These are phyloP conservation scores for Cryphonectria nitschkei DNA, from an alignment of 2,329 filamentous ascomycete species.

Conservation along the genomic window DNA sequence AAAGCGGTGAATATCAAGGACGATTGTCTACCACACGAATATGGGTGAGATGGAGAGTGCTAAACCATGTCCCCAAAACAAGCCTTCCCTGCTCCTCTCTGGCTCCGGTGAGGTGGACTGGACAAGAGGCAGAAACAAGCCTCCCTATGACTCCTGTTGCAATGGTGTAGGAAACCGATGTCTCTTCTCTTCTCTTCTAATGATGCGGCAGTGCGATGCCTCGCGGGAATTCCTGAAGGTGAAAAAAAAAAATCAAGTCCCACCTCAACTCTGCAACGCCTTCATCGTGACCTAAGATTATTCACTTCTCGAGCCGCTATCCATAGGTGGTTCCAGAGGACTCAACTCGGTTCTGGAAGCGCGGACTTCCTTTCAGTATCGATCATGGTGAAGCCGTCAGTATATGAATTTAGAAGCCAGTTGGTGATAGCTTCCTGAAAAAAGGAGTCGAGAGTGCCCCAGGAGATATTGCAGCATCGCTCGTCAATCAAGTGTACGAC, in stretches of 20 bases:
- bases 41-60: background rate
- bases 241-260: background rate
- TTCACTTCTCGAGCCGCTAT: background rate
- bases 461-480: background rate
- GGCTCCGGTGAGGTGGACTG: background rate
- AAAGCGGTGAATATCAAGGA: background rate
- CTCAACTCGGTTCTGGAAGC: background rate
- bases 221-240: background rate
- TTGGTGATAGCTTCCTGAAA: background rate
- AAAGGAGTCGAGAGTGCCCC: background rate
- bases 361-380: background rate
- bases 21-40: background rate
- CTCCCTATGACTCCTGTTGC: slow-evolving; percentile 20
- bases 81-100: background rate
- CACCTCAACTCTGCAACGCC: background rate
- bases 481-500: background rate
- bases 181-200: slow-evolving; percentile 23
- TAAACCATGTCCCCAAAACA: background rate
- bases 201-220: slow-evolving; percentile 6
- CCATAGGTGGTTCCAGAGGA: background rate
- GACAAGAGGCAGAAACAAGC: background rate
- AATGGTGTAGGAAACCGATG: slow-evolving; percentile 19
- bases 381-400: background rate
- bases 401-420: background rate
- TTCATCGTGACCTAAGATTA: background rate